Base-by-base conservation (phyloP, 345 rosid genomes). In the Salix exigua region DNA sequence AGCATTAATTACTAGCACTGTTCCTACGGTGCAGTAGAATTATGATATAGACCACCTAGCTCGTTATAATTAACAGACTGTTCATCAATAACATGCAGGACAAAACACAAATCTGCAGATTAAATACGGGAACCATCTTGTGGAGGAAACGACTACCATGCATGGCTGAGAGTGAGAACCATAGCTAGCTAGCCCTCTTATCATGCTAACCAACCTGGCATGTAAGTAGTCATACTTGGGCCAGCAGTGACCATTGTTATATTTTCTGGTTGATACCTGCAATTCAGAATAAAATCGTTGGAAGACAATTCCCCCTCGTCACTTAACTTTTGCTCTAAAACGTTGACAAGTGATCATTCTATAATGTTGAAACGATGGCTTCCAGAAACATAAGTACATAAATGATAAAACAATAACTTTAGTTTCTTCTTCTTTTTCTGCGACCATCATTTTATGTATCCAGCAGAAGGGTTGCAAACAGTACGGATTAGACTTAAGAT, bases 191-290 rank as follows among this genome's bases (percentile, higher is more conserved):
- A 4, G 17, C 70, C 50, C 37, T 73, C 66, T 68, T 11, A 60
- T 83, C 86, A 95, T 58, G 97, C 97, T 73, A 95, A 80, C 99
- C 99, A 95, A 81, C 94, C 97, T 42, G 90, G 79, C 96, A 91
- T 89, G 86, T 88, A 95, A 78, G 87, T 93, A 81, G 83, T 89
- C 83, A 84, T 85, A 82, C 97, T 90, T 30, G 97, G 96, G 4
- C 99, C 95, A 44, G 88, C 94, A 33, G 84, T 87, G 55, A 82
- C 88, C 5, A 85, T 86, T 6, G 90, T 67, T 62, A 83, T 88
- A 58, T 83, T 91, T 72, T 89, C 92, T 25, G 77, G 87, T 51
- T 86, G 99, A 66, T 89, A 92, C 75, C 97, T 92, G 85, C 80
- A 79, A n/a, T 71, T 72, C 70, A 46, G 77, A 68, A 70, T 53